phyloP scores from a whole-genome alignment of 2,329 filamentous ascomycete species.

The Stemphylium vesicarium region DNA sequence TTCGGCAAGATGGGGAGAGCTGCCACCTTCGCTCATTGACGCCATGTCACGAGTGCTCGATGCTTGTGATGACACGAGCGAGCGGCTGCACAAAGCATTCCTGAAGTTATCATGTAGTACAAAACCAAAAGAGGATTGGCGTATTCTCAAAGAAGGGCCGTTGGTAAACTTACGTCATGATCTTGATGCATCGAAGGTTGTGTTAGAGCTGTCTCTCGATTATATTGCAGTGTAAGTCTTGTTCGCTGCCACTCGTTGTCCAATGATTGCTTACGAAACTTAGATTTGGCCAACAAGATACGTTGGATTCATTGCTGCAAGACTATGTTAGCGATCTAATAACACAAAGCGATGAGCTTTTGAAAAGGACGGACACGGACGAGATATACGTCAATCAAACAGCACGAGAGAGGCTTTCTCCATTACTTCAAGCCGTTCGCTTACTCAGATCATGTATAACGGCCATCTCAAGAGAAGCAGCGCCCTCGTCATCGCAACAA shows the following conservation, averaged over 20 bases:
- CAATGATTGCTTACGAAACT: not conserved
- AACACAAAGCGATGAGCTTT: conserved; percentile 27
- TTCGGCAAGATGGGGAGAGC: conserved; percentile 19
- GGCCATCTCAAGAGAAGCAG: conserved; percentile 21
- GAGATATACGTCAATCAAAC: conserved; percentile 34
- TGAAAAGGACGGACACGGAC: conserved; percentile 34
- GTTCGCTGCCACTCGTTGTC: not conserved
- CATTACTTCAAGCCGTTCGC: conserved; percentile 31
- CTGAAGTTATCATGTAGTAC: conserved; percentile 35
- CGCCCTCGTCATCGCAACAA: conserved; percentile 10
- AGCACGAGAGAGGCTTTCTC: conserved; percentile 31
- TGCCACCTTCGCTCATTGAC: conserved; percentile 34
- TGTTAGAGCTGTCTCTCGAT: conserved; percentile 40
- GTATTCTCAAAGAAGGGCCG: conserved; percentile 21
- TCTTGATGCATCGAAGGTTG: conserved; percentile 34
- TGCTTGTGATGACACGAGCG: conserved; percentile 35
- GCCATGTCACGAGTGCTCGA: conserved; percentile 39
- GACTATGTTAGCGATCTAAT: conserved; percentile 24
- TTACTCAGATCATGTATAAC: conserved; percentile 34
- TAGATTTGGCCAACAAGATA: conserved; percentile 30
- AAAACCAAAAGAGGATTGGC: conserved; percentile 33
- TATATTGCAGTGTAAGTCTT: conserved; percentile 36
- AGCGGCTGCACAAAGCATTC: conserved; percentile 38
- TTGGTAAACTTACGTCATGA: conserved; percentile 30
- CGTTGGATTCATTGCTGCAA: conserved; percentile 26